Base-by-base conservation (phyloP, 352 stramenopile species). In the Peronospora destructor region DNA sequence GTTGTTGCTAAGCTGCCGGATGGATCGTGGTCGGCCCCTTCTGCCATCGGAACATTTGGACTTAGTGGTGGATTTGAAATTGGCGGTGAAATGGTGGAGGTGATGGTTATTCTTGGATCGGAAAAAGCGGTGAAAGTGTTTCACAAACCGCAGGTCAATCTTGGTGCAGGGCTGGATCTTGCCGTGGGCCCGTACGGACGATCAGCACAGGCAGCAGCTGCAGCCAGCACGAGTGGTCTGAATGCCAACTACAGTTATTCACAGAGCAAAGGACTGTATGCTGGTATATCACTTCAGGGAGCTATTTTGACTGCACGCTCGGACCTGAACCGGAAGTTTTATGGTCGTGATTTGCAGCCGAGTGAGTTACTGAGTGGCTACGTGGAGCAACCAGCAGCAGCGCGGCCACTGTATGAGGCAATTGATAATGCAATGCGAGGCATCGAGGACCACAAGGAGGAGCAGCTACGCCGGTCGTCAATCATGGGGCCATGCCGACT, bases 241-340 rank as follows among this genome's bases (percentile, higher is more conserved):
- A 73, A 91, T 68, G 53, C 85, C 11, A 96, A 97, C 55, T 97
- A 96, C 65, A 95, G 85, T 29, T 97, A 97, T 58, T 89, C 68
- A 41, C 69, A 95, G 13, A 91, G 76, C 41, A 96, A 95, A 43
- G 91, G 91, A n/a, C 58, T 97, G 9, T 97, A 91, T 62, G 88
- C 84, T 0, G 91, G 91, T 6, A 80, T 96, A 43, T 94, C 81
- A 4, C 64, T 96, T 37, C 85, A 96, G 50, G 87, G 87, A 6
- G 78, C 84, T 11, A 68, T 96, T 13, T 71, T 97, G 41, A 66
- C 77, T 13, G 74, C 80, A 12, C 69, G 90, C 10, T 64, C 76
- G 12, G 66, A 92, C 30, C 66, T 96, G 17, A 96, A 96, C 58
- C 84, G 94, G 61, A 92, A 90, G 43, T 96, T 96, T 64, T 97